Conservation (phyloP, 1,284 basidiomycete genomes). For the Austropuccinia psidii region DNA sequence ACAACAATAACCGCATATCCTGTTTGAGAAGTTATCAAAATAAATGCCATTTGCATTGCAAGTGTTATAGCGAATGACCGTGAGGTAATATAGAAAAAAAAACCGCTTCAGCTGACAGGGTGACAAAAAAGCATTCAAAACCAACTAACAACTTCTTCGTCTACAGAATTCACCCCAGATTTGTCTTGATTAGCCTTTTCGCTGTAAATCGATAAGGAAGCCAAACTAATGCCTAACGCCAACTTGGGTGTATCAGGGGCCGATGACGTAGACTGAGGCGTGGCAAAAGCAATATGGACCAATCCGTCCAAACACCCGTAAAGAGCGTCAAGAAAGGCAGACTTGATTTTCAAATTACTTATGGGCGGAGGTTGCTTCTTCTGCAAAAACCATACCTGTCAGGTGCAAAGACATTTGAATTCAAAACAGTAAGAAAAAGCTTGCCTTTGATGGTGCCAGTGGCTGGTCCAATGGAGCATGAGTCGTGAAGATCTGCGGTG, state of each 20-base stretch:
- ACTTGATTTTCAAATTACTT: slow-evolving; percentile 62
- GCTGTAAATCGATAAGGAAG: neutral
- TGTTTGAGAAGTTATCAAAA: slow-evolving; percentile 45
- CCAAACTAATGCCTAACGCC: neutral
- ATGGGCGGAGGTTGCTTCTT: slow-evolving; percentile 41
- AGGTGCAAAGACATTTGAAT: neutral
- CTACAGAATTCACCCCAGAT: neutral
- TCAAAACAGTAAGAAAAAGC: neutral
- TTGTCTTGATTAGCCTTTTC: neutral
- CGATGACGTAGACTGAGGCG: slow-evolving; percentile 1
- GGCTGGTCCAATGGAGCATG: neutral
- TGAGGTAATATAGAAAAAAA: neutral
- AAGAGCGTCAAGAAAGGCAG: slow-evolving; percentile 76
- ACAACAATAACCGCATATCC: slow-evolving; percentile 80
- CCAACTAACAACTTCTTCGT: slow-evolving; percentile 19
- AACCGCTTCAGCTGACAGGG: neutral
- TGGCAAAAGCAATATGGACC: slow-evolving; percentile 67
- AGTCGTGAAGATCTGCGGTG: slow-evolving; percentile 7
- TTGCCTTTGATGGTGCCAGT: neutral
- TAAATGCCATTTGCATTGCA: neutral
- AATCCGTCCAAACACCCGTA: slow-evolving; percentile 86
- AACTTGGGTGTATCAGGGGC: neutral
- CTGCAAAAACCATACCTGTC: neutral
- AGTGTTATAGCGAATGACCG: neutral
- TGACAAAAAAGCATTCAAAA: neutral